Percentiles rank a stretch among this genome's conserved stretches.
phyloP scores from a whole-genome alignment of 768 basidiomycete genomes.

The Psilocybe subaeruginosa region DNA sequence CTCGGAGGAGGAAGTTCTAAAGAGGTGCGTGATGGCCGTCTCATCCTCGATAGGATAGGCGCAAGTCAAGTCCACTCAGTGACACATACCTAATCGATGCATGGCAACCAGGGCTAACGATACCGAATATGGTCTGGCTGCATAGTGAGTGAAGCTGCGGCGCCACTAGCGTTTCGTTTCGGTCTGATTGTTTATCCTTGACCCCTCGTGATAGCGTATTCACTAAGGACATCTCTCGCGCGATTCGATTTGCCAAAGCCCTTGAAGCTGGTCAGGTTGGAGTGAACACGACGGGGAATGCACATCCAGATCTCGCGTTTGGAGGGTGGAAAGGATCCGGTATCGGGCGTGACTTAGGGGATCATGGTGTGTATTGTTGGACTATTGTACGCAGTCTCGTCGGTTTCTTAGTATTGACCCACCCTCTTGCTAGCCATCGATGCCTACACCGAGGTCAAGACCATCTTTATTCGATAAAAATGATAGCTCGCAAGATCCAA shows the following conservation, averaged over 20 bases:
- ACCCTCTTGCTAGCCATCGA: too few relatives aligned
- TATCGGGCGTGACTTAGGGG: background rate
- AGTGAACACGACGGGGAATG: background rate
- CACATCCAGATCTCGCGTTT: background rate
- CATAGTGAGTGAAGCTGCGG: background rate
- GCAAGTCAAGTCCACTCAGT: too few relatives aligned
- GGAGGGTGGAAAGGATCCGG: background rate
- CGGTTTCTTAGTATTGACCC: too few relatives aligned
- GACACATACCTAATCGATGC: background rate
- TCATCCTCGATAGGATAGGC: background rate
- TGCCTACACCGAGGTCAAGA: too few relatives aligned
- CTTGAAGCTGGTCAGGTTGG: conserved; percentile 1
- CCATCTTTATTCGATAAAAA: background rate
- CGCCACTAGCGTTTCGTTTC: background rate
- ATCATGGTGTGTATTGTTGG: background rate
- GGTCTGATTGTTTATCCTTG: background rate
- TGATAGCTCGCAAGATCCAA: background rate
- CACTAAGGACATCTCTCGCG: background rate
- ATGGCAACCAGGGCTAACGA: conserved; percentile 59
- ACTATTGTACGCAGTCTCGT: too few relatives aligned
- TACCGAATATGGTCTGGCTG: conserved; percentile 77
- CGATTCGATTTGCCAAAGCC: background rate
- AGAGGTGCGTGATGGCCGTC: conserved; percentile 23
- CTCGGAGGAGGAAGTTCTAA: conserved; percentile 56
- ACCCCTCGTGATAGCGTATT: background rate